Percentiles rank a stretch among this genome's conserved stretches.
These are phyloP conservation scores for Vitellaria paradoxa DNA, from an alignment of 179 eudicot species.

Conservation along the genomic window DNA sequence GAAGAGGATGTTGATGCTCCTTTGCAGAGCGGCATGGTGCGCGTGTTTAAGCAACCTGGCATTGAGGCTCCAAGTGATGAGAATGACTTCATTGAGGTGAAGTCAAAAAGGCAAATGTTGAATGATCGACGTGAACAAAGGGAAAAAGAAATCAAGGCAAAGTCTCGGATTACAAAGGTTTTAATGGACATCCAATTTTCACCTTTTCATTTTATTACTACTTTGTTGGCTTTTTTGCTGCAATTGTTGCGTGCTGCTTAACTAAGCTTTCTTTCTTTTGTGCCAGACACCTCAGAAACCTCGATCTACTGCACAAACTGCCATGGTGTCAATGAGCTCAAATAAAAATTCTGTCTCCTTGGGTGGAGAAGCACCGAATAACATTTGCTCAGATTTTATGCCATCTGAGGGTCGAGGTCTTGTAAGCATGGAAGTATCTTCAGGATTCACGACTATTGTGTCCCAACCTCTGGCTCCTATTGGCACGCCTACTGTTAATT, in stretches of 20 bases:
- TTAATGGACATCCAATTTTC: background rate
- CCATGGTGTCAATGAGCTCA: conserved; percentile 29
- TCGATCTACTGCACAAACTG: conserved; percentile 41
- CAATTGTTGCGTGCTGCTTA: conserved; percentile 12
- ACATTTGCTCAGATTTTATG: conserved; percentile 26
- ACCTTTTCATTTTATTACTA: background rate
- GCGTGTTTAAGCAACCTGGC: conserved; percentile 82
- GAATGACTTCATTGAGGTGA: conserved; percentile 96
- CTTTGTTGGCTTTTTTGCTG: background rate
- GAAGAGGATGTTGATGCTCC: conserved; percentile 93
- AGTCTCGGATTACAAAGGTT: conserved; percentile 71
- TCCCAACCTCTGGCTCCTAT: conserved; percentile 67
- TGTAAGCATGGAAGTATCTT: conserved; percentile 38
- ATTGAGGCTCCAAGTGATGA: conserved; percentile 95
- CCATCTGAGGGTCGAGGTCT: conserved; percentile 36
- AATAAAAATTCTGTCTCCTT: conserved; percentile 31
- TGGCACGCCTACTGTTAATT: conserved; percentile 58
- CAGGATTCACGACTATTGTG: conserved; percentile 30
- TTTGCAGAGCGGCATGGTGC: conserved; percentile 88
- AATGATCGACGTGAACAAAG: conserved; percentile 97
- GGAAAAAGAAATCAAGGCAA: conserved; percentile 89
- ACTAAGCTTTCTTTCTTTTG: conserved; percentile 11
- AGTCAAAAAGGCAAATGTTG: conserved; percentile 98
- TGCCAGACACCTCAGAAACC: conserved; percentile 58
- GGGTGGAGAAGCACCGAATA: conserved; percentile 37